Base-by-base conservation (phyloP, 768 basidiomycete species). In the Trametes sanguinea region DNA sequence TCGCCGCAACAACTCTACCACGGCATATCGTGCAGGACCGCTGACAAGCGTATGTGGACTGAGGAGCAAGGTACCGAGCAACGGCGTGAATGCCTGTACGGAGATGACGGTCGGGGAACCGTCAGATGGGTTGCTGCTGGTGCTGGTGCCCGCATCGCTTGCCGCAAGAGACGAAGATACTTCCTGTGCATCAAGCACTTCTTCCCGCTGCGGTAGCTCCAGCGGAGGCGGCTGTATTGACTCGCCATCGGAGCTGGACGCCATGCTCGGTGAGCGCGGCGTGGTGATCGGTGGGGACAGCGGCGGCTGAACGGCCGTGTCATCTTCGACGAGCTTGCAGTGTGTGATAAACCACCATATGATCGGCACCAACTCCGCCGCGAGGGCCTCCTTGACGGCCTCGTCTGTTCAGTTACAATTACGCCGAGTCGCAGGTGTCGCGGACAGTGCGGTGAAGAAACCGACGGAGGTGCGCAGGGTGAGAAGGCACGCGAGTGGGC, bases 341-440 rank as follows among this genome's bases (percentile, higher is more conserved):
- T 68, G 69, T 2, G 87, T 85, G 68, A 92, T 87, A 76, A 96
- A 98, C 87, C 93, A 96, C 94, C 94, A 97, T 51, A 97, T 84
- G 66, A 96, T 84, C 52, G 83, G 77, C 40, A 92, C 86, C 9
- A 98, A 78, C 65, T 92, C 88, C 2, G 85, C 81, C 1, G 92
- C 88, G 27, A 97, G 85, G 6, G 92, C 91, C 73, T 95, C 94
- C 72, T 91, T 92, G 54, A 97, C 93, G 47, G 81, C 73, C 69
- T 96, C 94, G 62, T 96, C 94, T 93, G 69, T 13, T 22, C 22
- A 29, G 27, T 50, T 17, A 39, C 2, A 53, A 44, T 57, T 54
- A 8, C 35, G 27, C 42, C 55, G 50, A 40, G 32, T 6, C 46
- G 53, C 56, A 44, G 39, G 17, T 8, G 29, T 46, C 50, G 57